Evolutionary conservation across 352 stramenopile species (phyloP).

Genomic region (Phytophthora podocarpi): DNA sequence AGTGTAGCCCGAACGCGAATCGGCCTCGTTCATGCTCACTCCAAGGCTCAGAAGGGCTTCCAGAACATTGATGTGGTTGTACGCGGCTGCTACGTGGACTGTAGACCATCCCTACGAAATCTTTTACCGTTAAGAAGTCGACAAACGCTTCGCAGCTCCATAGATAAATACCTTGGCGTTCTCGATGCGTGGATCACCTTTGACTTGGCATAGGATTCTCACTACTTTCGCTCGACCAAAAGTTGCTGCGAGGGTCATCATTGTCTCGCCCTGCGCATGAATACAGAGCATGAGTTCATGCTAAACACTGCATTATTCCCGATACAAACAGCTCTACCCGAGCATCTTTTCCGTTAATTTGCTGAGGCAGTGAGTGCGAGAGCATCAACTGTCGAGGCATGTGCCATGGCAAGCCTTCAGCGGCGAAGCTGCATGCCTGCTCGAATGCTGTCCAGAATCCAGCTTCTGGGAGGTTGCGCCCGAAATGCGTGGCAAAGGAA

Average conservation of each 20-base stretch:
- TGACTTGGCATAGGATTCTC: conserved; percentile 70
- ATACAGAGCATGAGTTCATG: not conserved
- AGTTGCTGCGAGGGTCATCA: conserved; percentile 65
- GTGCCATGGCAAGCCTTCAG: conserved; percentile 40
- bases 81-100: conserved; percentile 59
- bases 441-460: conserved; percentile 65
- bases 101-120: conserved; percentile 57
- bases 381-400: conserved; percentile 58
- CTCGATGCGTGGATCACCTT: conserved; percentile 57
- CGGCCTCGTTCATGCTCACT: conserved; percentile 49
- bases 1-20: conserved; percentile 60
- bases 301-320: not conserved
- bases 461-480: conserved; percentile 33
- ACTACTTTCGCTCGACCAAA: conserved; percentile 54
- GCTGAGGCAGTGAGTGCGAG: conserved; percentile 61
- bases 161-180: conserved; percentile 71
- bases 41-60: conserved; percentile 48
- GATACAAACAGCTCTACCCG: conserved; percentile 28
- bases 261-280: conserved; percentile 62
- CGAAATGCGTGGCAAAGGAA: conserved; percentile 57
- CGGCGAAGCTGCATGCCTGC: conserved; percentile 49
- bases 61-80: conserved; percentile 57
- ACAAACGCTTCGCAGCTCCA: no score
- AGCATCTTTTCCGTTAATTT: conserved; percentile 65
- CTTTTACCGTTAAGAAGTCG: no score